Percentiles rank a stretch among this genome's conserved stretches.
These are phyloP conservation scores for Cryptococcus sp. DNA, from an alignment of 1,284 basidiomycete genomes.

Conservation along the genomic window DNA sequence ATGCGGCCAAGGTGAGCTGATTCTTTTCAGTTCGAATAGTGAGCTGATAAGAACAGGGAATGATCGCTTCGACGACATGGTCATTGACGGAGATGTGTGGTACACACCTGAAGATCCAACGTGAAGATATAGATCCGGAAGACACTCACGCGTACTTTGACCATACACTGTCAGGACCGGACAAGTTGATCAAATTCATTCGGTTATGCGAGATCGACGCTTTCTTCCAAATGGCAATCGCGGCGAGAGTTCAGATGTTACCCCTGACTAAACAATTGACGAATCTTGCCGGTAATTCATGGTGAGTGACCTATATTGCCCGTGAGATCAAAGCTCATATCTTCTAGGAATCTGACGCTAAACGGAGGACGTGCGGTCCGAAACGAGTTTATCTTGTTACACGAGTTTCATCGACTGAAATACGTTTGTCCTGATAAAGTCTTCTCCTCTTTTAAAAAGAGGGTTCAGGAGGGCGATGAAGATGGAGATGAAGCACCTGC, in stretches of 20 bases:
- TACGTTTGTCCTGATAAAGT: slow-evolving; percentile 96
- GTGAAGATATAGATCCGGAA: slow-evolving; percentile 93
- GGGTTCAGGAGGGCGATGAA: slow-evolving; percentile 52
- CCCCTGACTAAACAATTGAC: slow-evolving; percentile 90
- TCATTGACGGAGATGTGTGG: slow-evolving; percentile 94
- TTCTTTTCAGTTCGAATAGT: background rate
- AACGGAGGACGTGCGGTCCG: slow-evolving; percentile 95
- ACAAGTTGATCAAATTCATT: slow-evolving; percentile 79
- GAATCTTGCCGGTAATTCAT: slow-evolving; percentile 95
- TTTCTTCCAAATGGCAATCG: slow-evolving; percentile 93
- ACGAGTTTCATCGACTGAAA: slow-evolving; percentile 95
- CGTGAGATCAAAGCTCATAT: slow-evolving; percentile 6
- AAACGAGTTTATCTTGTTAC: slow-evolving; percentile 97
- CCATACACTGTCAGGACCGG: slow-evolving; percentile 69
- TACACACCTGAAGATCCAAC: slow-evolving; percentile 76
- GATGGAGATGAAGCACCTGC: slow-evolving; percentile 55
- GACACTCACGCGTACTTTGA: slow-evolving; percentile 92
- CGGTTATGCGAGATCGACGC: slow-evolving; percentile 89
- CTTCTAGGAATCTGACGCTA: slow-evolving; percentile 79
- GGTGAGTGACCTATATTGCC: slow-evolving; percentile 54
- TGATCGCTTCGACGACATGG: slow-evolving; percentile 96
- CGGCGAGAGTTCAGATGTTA: slow-evolving; percentile 81
- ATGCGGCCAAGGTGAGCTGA: slow-evolving; percentile 77
- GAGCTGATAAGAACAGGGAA: slow-evolving; percentile 55
- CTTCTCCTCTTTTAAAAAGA: slow-evolving; percentile 54